These are phyloP conservation scores for Pestalotiopsis sp. DNA, from an alignment of 2,329 filamentous ascomycete species.

Conservation along the genomic window DNA sequence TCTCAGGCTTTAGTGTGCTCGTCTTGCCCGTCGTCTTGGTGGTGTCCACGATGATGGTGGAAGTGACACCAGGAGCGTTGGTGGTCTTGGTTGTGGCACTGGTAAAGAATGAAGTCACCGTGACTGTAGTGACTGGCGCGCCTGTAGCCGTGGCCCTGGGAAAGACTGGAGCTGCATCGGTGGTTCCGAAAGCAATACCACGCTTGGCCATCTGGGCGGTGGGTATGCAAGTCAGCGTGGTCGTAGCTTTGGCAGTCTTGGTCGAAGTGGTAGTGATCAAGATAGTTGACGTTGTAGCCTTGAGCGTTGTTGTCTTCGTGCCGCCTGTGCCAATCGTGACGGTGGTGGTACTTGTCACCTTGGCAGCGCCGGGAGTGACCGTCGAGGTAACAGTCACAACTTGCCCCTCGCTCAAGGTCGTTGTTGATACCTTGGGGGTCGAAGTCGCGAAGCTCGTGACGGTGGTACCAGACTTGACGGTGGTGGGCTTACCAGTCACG, in stretches of 20 bases:
- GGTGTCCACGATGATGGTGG: background rate
- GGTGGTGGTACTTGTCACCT: slow-evolving; percentile 16
- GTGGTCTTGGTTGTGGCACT: slow-evolving; percentile 3
- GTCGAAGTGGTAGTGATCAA: slow-evolving; percentile 20
- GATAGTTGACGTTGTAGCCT: slow-evolving; percentile 20
- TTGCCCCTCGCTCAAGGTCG: slow-evolving; percentile 3
- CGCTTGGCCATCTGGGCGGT: slow-evolving; percentile 2
- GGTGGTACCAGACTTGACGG: slow-evolving; percentile 21
- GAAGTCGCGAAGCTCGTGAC: slow-evolving; percentile 5
- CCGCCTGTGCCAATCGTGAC: slow-evolving; percentile 15
- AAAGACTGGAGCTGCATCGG: background rate
- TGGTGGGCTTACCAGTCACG: slow-evolving; percentile 29
- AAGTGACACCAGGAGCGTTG: slow-evolving; percentile 4
- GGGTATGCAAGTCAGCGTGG: slow-evolving; percentile 20
- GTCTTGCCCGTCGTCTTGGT: slow-evolving; percentile 12
- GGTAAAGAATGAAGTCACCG: slow-evolving; percentile 7
- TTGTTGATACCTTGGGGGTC: slow-evolving; percentile 12
- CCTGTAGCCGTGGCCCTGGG: background rate
- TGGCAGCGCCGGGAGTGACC: slow-evolving; percentile 1
- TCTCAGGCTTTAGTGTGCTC: slow-evolving; percentile 12
- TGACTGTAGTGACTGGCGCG: slow-evolving; percentile 4
- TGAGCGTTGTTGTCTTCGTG: background rate
- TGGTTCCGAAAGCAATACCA: background rate
- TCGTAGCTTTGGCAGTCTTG: slow-evolving; percentile 20
- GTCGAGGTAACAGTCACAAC: slow-evolving; percentile 4